Percentiles rank a stretch among this genome's conserved stretches.
These are phyloP conservation scores for Excoecaria cochinchinensis DNA, from an alignment of 345 rosid species.

Conservation along the genomic window DNA sequence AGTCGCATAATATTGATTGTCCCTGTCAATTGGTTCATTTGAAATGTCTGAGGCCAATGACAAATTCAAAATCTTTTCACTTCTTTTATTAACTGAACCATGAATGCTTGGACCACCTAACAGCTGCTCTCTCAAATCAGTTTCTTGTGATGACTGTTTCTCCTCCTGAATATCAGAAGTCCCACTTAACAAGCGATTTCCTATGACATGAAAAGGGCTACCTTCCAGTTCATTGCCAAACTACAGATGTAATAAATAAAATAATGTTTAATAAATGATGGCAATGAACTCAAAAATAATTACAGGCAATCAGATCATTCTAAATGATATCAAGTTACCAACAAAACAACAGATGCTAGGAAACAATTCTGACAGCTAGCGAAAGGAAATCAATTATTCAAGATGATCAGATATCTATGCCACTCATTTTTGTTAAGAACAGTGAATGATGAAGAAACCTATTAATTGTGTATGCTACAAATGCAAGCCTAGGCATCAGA, in stretches of 20 bases:
- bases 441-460: not conserved
- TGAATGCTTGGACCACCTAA: conserved; percentile 37
- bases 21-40: conserved; percentile 26
- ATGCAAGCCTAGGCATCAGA: not conserved
- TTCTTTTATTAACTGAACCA: conserved; percentile 30
- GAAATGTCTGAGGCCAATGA: conserved; percentile 44
- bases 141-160: conserved; percentile 33
- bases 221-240: conserved; percentile 52
- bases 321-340: not conserved
- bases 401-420: not conserved
- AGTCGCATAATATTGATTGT: conserved; percentile 32
- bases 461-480: not conserved
- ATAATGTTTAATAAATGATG: conserved; percentile 1
- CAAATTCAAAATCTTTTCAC: conserved; percentile 30
- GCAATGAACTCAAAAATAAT: not conserved
- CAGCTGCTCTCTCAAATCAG: conserved; percentile 36
- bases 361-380: not conserved
- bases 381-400: not conserved
- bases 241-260: conserved; percentile 40
- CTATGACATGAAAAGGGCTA: conserved; percentile 42
- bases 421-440: not conserved
- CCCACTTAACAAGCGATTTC: conserved; percentile 34
- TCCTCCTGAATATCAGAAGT: conserved; percentile 39
- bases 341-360: too few species aligned
- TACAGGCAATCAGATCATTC: not conserved